A percentile compares a stretch with the other conserved stretches of the same genome.
phyloP scores from a whole-genome alignment of 208 protist species.

The Crithidia sp. region DNA sequence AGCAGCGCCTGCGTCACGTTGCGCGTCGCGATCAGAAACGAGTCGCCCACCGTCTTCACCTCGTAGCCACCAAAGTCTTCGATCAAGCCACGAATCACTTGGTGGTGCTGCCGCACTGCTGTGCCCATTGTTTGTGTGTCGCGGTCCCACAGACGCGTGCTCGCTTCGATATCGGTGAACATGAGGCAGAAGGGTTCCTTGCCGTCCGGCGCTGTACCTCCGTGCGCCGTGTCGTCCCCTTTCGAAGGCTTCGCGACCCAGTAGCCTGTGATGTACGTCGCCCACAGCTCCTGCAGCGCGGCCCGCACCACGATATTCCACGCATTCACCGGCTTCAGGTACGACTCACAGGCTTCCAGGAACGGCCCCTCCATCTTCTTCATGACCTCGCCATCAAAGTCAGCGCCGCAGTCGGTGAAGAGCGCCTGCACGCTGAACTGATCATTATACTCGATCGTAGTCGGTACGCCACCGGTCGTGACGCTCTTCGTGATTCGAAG shows the following conservation, averaged over 20 bases:
- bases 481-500: slow-evolving; percentile 35
- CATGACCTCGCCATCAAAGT: slow-evolving; percentile 39
- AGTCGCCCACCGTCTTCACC: slow-evolving; percentile 69
- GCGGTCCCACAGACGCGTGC: slow-evolving; percentile 58
- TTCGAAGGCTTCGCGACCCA: background rate
- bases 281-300: slow-evolving; percentile 19
- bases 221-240: background rate
- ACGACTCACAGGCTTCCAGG: slow-evolving; percentile 52
- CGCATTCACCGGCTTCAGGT: slow-evolving; percentile 27
- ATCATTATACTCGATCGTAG: slow-evolving; percentile 34
- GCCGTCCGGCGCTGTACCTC: slow-evolving; percentile 19
- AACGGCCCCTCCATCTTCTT: slow-evolving; percentile 62
- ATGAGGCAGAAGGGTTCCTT: slow-evolving; percentile 33
- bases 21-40: slow-evolving; percentile 56
- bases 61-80: slow-evolving; percentile 50
- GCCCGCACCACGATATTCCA: slow-evolving; percentile 28
- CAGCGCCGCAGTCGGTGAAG: slow-evolving; percentile 30
- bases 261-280: slow-evolving; percentile 9
- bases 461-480: slow-evolving; percentile 5
- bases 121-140: slow-evolving; percentile 39
- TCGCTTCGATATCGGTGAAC: slow-evolving; percentile 65
- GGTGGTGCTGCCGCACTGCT: slow-evolving; percentile 46
- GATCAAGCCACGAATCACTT: slow-evolving; percentile 53
- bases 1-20: slow-evolving; percentile 12
- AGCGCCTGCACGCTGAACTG: slow-evolving; percentile 45